Conservation (phyloP, 345 rosid species). For the Eucalyptus erythrocorys region DNA sequence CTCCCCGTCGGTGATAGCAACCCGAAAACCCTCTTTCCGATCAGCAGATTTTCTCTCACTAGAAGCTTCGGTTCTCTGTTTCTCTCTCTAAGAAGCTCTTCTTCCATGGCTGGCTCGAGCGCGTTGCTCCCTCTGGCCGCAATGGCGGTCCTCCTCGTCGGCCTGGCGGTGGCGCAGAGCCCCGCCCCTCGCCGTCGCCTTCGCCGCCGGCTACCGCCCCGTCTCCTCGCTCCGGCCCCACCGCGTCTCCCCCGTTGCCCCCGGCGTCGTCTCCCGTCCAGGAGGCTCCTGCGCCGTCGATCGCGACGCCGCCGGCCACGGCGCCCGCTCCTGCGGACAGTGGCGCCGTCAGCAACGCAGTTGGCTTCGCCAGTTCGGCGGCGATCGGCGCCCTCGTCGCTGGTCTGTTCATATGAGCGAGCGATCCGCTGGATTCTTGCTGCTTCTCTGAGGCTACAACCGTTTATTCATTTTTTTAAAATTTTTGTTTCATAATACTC, state of each 20-base stretch:
- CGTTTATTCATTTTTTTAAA: not conserved
- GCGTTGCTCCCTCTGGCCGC: not conserved
- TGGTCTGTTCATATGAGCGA: not conserved
- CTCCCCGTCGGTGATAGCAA: not conserved
- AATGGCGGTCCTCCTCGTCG: not conserved
- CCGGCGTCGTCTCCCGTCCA: not conserved
- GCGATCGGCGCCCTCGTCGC: slow-evolving; percentile 1
- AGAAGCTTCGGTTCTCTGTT: not conserved
- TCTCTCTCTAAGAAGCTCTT: not conserved
- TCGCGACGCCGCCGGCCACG: slow-evolving; percentile 1
- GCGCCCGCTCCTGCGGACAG: not conserved
- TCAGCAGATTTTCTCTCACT: not conserved
- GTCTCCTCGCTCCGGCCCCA: slow-evolving; percentile 2
- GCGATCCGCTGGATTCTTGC: not conserved
- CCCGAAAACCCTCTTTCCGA: not conserved
- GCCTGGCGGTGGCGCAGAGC: not conserved
- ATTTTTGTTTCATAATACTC: not conserved
- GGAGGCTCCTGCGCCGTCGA: not conserved
- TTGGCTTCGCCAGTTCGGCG: not conserved
- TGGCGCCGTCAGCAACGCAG: slow-evolving; percentile 1
- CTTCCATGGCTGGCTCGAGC: not conserved
- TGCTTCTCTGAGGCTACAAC: not conserved
- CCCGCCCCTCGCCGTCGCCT: not conserved
- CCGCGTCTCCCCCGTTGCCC: not conserved
- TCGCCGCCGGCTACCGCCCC: not conserved